Conservation (phyloP, 805 yeast genomes). For the Zygotorulaspora chibaensis region DNA sequence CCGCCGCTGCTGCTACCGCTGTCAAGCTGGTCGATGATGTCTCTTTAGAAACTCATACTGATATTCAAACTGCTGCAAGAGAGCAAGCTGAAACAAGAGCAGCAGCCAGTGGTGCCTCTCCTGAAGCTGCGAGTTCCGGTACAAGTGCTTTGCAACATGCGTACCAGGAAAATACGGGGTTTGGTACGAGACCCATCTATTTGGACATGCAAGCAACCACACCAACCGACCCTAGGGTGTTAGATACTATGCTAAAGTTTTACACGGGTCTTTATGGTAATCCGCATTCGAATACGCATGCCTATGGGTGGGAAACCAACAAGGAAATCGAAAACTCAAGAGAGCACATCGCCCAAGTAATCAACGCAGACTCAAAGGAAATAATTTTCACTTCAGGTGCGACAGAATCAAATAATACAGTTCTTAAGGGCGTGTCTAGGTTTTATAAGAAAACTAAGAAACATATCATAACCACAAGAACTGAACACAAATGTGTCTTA, state of each 20-base stretch:
- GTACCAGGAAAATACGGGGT: conserved; percentile 38
- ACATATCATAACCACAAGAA: conserved; percentile 92
- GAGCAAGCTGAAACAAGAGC: conserved; percentile 27
- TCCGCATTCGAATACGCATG: conserved; percentile 95
- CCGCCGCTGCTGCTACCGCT: conserved; percentile 27
- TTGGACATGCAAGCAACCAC: conserved; percentile 98
- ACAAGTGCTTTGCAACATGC: conserved; percentile 37
- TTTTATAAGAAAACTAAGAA: conserved; percentile 85
- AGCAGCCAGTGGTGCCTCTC: conserved; percentile 14
- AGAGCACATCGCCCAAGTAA: conserved; percentile 71
- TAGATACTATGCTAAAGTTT: conserved; percentile 80
- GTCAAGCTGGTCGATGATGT: conserved; percentile 26
- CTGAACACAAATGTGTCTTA: conserved; percentile 98
- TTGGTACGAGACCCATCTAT: conserved; percentile 86
- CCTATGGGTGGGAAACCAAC: conserved; percentile 99
- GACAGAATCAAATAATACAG: conserved; percentile 94
- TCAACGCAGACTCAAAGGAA: conserved; percentile 93
- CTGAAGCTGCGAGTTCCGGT: conserved; percentile 24
- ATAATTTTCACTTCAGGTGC: conserved; percentile 97
- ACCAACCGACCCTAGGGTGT: conserved; percentile 94
- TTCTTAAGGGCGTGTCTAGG: conserved; percentile 90
- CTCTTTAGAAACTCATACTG: conserved; percentile 33
- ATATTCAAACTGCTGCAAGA: conserved; percentile 30
- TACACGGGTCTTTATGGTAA: conserved; percentile 94
- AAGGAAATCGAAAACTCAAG: conserved; percentile 86